Base-by-base conservation (phyloP, 306 rosid species). In the Inga oerstediana region DNA sequence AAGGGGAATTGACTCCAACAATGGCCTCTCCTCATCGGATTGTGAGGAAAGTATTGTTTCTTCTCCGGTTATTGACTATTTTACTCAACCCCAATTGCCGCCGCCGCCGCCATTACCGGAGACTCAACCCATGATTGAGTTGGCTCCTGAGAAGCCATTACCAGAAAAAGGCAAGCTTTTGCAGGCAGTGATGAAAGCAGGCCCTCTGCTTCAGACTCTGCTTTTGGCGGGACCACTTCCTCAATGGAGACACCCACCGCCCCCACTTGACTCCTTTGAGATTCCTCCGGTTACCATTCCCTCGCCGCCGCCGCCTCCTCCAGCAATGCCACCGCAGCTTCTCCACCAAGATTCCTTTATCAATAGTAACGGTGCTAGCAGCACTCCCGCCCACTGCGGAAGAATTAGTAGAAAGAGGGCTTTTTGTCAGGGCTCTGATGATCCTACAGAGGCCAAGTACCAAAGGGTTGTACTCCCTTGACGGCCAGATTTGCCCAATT, bases 221-320 rank as follows among this genome's bases (percentile, higher is more conserved):
- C 94, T 96, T 17, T 67, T 96, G 69, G 99, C 99, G 2, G 99
- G 99, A 74, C 99, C 99, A 72, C 94, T 96, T 43, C 99, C 99
- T 71, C 98, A 96, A 79, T 96, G 99, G 99, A 92, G 97, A 75
- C 99, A 96, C 84, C 99, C 99, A 7, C 99, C 99, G 4, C 99
- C 99, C 0, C 97, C 99, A 10, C 93, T 96, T 1, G 95, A 94
- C 79, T 90, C 99, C 37, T 94, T 89, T 66, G 91, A 96, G 81
- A 96, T 96, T 76, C 99, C 98, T 0, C 99, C 98, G 2, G 97
- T 96, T 51, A 91, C 97, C 48, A 90, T 93, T 83, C 93, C 98
- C 44, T 91, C 98, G 17, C 85, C 86, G 4, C 62, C 81, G 7
- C 64, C 73, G 3, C 70, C 84, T 9, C 58, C 78, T 3, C 79